Base-by-base conservation (phyloP, 306 rosid species). In the Fragaria iinumae region DNA sequence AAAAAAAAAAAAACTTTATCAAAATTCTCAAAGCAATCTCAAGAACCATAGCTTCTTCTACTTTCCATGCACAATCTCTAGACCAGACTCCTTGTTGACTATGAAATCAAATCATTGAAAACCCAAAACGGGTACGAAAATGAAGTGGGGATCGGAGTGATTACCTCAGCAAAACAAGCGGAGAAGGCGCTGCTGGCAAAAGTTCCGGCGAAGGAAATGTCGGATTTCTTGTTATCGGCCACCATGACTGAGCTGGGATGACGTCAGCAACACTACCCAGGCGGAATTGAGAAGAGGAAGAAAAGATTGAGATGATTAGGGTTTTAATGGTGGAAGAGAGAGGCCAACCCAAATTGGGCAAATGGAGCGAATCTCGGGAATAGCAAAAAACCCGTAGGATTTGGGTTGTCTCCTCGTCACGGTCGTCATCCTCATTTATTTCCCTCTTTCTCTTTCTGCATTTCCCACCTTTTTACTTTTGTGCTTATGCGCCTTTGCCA, bases 131-230 rank as follows among this genome's bases (percentile, higher is more conserved):
- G 49, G 39, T 55, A 10, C 1, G 17, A 14, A 21, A 38, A 41
- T 20, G 27, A 11, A 20, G 32, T 59, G n/a, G 52, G 8, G 75
- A 44, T 67, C 11, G 34, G 59, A 17, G 29, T 16, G 29, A 73
- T 27, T 39, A 91, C 97, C 95, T 91, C 97, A 0, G 97, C 97
- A 48, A 87, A 77, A 76, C 90, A 88, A 66, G 97, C 95, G 41
- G 97, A 84, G 75, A 91, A 91, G 77, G 95, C 95, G 73, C 97
- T 88, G 73, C 90, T 79, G 62, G 88, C 90, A 68, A 84, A 91
- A 36, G 76, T 85, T 73, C 91, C 91, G 32, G 89, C 95, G 39
- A 91, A 85, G 6, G 97, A 91, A 77, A 91, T 85, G 72, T 89
- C 90, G 65, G 93, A 84, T 60, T 88, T 91, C 60, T 76, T 85